Base-by-base conservation (phyloP, 1,284 basidiomycete genomes). In the Meira nashicola region DNA sequence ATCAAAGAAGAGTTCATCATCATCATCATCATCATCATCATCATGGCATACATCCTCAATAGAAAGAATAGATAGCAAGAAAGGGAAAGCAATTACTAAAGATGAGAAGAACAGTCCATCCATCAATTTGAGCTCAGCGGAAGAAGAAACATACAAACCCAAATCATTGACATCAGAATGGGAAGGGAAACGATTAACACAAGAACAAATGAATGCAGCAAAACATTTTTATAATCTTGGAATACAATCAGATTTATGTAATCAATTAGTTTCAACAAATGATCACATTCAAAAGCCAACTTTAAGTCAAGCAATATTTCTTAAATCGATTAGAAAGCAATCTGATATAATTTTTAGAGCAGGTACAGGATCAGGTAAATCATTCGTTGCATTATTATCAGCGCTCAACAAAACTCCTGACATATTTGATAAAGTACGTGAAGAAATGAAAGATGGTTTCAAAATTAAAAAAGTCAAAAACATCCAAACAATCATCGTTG, bases 301-400 rank as follows among this genome's bases (percentile, higher is more conserved):
- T 23, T 54, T 55, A 17, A 68, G 72, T n/a, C 76, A 78, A 43
- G 55, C 53, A 3, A 65, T 63, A 38, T 59, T 76, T 3, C 69
- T 77, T 19, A 65, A 71, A 1, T 66, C 71, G 14, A 57, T 74
- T 39, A 59, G 70, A 23, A 61, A 64, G 19, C 70, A 64, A 1
- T 60, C 57, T 15, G 76, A 78, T 50, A 61, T 78, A 43, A 64
- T 78, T 10, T 38, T 75, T 21, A 66, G 76, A 2, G 73, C 74
- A 15, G 73, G 75, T 41, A 78, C 76, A 1, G 76, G 74, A 33
- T 74, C 73, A 0, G 76, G 76, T 19, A 78, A 78, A 63, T 70
- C 67, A 6, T 74, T 76, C 17, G 72, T 64, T 19, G 55, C 76
- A 43, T 64, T 78, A 3, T 61, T 78, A 14, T 69, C 68, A 12